Base-by-base conservation (phyloP, 306 rosid species). In the Cicer chorassanicum region DNA sequence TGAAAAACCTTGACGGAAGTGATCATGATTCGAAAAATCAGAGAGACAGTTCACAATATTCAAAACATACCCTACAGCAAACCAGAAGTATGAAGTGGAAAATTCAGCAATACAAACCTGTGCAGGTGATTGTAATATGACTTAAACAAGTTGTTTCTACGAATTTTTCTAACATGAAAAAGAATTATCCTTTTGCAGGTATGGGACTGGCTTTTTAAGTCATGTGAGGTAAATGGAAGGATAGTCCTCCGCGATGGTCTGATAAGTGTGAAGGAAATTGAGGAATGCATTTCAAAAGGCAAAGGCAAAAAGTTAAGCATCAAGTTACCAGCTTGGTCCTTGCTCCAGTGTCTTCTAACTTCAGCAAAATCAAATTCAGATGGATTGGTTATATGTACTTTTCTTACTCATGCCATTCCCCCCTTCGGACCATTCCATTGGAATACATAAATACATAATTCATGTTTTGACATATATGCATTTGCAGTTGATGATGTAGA, bases 151-250 rank as follows among this genome's bases (percentile, higher is more conserved):
- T 13, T 45, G 6, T 68, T 51, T 63, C 60, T 11, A 38, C 6
- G 24, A 44, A 6, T 21, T 65, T 49, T 43, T 49, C 51, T 56
- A 57, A 44, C 49, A 51, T 24, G 15, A 9, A 40, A 40, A 40
- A 39, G 8, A 46, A 9, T 19, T 41, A 63, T 41, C 34, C 59
- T 59, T 67, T 77, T 71, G 5, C 74, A 92, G 97, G 86, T 88
- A 10, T 92, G 96, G 93, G 96, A 86, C 68, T 92, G 93, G 93
- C 83, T 92, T 45, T 92, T 88, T 70, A 87, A 84, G 80, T 90
- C 98, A 10, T 92, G 91, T 29, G 88, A 87, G 72, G 86, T 88
- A 49, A 84, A 92, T 15, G 93, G 96, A 5, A 77, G 81, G 77
- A 83, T 87, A 81, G 84, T 90, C 24, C 82, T 87, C 43, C 91